A percentile compares a stretch with the other conserved stretches of the same genome.
phyloP scores from a whole-genome alignment of 2,329 filamentous ascomycete genomes.

The Pseudogymnoascus sp. region DNA sequence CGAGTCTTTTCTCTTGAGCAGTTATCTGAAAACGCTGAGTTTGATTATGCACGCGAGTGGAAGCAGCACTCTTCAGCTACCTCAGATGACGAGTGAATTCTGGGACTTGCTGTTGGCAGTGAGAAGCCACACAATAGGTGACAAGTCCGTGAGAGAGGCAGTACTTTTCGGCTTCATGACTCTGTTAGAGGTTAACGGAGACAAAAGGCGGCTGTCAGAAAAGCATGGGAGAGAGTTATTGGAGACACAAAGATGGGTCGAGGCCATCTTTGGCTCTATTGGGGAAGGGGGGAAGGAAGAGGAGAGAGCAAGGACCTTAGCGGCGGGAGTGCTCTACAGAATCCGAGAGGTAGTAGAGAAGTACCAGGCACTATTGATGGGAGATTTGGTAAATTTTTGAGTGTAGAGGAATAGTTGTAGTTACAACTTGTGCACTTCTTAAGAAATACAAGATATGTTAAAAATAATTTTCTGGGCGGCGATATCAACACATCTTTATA shows the following conservation, averaged over 20 bases:
- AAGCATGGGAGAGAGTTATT: slow-evolving; percentile 70
- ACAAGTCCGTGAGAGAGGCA: slow-evolving; percentile 63
- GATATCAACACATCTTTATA: not conserved
- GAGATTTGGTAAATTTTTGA: slow-evolving; percentile 47
- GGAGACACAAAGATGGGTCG: slow-evolving; percentile 83
- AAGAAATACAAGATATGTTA: not conserved
- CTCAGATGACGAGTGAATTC: slow-evolving; percentile 76
- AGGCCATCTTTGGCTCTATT: slow-evolving; percentile 60
- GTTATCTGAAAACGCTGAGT: slow-evolving; percentile 81
- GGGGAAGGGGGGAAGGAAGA: slow-evolving; percentile 52
- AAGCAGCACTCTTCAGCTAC: slow-evolving; percentile 67
- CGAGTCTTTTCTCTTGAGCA: slow-evolving; percentile 66
- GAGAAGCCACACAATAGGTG: slow-evolving; percentile 52
- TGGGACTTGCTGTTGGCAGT: slow-evolving; percentile 76
- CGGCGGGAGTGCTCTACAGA: slow-evolving; percentile 71
- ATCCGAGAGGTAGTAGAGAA: slow-evolving; percentile 76
- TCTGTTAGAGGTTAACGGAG: slow-evolving; percentile 73
- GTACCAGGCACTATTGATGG: slow-evolving; percentile 71
- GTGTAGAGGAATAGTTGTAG: not conserved
- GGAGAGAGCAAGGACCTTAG: slow-evolving; percentile 70
- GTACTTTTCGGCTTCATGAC: slow-evolving; percentile 75
- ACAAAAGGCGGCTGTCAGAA: slow-evolving; percentile 65
- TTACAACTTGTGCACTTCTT: not conserved
- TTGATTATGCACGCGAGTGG: slow-evolving; percentile 79
- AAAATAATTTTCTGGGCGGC: not conserved